These are phyloP conservation scores for Hortiboletus flavorubellus DNA, from an alignment of 768 basidiomycete species.

Conservation along the genomic window DNA sequence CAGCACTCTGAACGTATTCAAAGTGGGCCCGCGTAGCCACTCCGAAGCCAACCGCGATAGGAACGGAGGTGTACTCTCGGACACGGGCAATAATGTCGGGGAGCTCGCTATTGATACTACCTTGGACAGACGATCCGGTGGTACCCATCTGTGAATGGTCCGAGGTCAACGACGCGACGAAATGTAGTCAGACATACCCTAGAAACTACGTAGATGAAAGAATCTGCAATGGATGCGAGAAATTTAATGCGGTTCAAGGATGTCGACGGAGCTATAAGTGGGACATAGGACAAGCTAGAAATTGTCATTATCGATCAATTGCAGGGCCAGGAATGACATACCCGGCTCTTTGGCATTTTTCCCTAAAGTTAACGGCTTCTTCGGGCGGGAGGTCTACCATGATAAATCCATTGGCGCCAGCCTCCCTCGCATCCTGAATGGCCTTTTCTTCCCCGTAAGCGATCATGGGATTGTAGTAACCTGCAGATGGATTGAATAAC, in stretches of 20 bases:
- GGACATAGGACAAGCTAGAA: slow-evolving; percentile 86
- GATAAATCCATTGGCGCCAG: slow-evolving; percentile 96
- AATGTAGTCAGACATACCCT: slow-evolving; percentile 50
- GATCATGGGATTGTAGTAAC: slow-evolving; percentile 95
- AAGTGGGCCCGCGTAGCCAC: slow-evolving; percentile 90
- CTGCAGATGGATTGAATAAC: slow-evolving; percentile 37
- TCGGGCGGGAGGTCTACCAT: slow-evolving; percentile 98
- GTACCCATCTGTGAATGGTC: slow-evolving; percentile 80
- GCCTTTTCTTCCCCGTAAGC: slow-evolving; percentile 95
- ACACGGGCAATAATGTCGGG: slow-evolving; percentile 84
- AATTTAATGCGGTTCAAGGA: slow-evolving; percentile 84
- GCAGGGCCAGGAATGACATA: slow-evolving; percentile 39
- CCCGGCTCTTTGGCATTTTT: slow-evolving; percentile 80
- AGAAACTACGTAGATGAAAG: slow-evolving; percentile 98
- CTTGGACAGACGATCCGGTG: slow-evolving; percentile 83
- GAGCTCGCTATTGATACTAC: slow-evolving; percentile 68
- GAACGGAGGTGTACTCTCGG: slow-evolving; percentile 70
- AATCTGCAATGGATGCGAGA: slow-evolving; percentile 89
- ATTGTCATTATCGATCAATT: slow-evolving; percentile 1
- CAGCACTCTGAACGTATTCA: slow-evolving; percentile 75
- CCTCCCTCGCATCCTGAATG: slow-evolving; percentile 82
- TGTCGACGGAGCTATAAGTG: slow-evolving; percentile 93
- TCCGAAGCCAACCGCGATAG: slow-evolving; percentile 95
- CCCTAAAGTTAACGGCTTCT: slow-evolving; percentile 87
- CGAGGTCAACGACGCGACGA: neutral